Evolutionary conservation across 1,139 yeast genomes (phyloP).

Genomic region (Wickerhamomyces sp.): DNA sequence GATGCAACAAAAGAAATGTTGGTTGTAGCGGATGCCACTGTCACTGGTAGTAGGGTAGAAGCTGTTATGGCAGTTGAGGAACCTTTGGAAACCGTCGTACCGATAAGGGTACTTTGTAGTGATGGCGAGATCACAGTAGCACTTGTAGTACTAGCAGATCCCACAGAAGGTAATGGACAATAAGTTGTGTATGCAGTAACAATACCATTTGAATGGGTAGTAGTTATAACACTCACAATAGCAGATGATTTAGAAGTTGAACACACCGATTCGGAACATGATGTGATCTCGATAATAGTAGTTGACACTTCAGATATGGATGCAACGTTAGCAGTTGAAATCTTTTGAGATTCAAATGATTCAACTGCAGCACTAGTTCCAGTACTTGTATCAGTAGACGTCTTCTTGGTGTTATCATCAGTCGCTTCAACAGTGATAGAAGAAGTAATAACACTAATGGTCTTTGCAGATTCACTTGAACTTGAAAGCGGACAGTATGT

Average conservation of each 20-base stretch:
- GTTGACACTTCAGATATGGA: conserved; percentile 4
- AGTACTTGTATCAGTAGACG: too few relatives aligned
- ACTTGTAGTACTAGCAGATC: background rate
- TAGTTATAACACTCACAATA: conserved; percentile 9
- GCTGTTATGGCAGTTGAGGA: background rate
- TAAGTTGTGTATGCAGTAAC: conserved; percentile 23
- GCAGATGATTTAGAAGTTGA: background rate
- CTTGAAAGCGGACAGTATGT: conserved; percentile 26
- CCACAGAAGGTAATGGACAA: conserved; percentile 20
- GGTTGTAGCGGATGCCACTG: conserved; percentile 1
- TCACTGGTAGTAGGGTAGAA: background rate
- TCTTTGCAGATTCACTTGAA: background rate
- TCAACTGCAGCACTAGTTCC: too few relatives aligned
- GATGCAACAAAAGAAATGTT: background rate
- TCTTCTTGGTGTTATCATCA: too few relatives aligned
- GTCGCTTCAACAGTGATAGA: background rate
- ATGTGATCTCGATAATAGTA: background rate
- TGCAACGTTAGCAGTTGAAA: conserved; percentile 10
- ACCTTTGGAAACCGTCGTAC: conserved; percentile 9
- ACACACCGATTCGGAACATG: background rate
- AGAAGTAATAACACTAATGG: too few relatives aligned
- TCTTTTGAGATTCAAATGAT: too few relatives aligned
- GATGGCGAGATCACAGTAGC: background rate
- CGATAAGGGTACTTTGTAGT: background rate
- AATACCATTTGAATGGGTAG: conserved; percentile 9